phyloP scores from a whole-genome alignment of 768 basidiomycete genomes.

The Psilocybe sp. region DNA sequence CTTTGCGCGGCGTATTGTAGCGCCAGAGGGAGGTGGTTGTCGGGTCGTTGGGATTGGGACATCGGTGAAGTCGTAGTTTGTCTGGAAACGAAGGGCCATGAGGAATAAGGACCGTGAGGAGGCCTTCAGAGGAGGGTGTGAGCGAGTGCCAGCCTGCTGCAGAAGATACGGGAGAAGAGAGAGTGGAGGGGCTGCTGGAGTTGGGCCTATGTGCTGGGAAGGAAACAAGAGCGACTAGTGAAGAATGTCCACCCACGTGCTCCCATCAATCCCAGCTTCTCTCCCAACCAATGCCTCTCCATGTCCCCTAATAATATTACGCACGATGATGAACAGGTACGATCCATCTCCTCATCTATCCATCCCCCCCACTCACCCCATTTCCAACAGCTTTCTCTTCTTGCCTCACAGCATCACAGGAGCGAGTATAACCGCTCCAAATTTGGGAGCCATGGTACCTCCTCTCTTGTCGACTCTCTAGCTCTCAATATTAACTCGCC shows the following conservation, averaged over 20 bases:
- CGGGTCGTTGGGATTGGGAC: slow-evolving; percentile 69
- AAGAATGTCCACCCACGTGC: slow-evolving; percentile 13
- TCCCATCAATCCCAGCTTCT: slow-evolving; percentile 5
- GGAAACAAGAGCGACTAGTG: slow-evolving; percentile 8
- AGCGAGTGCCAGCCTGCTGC: slow-evolving; percentile 23
- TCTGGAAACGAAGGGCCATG: slow-evolving; percentile 57
- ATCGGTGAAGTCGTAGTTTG: slow-evolving; percentile 52
- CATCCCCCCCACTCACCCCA: slow-evolving; percentile 1
- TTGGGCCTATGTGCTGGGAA: slow-evolving; percentile 13
- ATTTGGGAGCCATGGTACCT: slow-evolving; percentile 46
- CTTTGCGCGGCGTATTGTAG: slow-evolving; percentile 84
- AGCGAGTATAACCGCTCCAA: slow-evolving; percentile 72
- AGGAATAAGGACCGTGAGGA: slow-evolving; percentile 23
- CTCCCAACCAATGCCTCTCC: slow-evolving; percentile 7
- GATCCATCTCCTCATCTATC: neutral
- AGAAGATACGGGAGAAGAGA: slow-evolving; percentile 18
- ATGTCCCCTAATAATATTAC: neutral
- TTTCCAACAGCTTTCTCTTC: slow-evolving; percentile 39
- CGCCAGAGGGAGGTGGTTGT: slow-evolving; percentile 47
- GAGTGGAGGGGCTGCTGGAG: slow-evolving; percentile 15
- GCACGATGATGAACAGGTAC: slow-evolving; percentile 3
- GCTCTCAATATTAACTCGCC: slow-evolving; percentile 3
- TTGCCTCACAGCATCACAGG: slow-evolving; percentile 74
- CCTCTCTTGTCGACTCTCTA: neutral
- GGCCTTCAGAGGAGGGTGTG: slow-evolving; percentile 18